Evolutionary conservation across 2,329 filamentous ascomycete species (phyloP).

Genomic region (Aspergillus sp.): DNA sequence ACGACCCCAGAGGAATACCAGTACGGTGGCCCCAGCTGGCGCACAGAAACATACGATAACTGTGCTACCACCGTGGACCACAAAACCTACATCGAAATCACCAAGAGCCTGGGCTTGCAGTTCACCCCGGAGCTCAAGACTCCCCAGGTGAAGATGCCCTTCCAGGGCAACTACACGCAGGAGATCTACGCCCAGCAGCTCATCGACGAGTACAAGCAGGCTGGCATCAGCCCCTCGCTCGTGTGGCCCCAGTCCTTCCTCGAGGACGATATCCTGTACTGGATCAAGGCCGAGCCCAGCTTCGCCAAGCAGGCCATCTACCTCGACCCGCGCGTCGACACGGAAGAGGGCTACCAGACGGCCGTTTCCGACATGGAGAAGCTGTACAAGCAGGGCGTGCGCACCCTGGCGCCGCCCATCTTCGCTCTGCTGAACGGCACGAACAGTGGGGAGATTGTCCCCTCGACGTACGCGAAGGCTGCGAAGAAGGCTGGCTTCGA

Average conservation of each 20-base stretch:
- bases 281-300: slow-evolving; percentile 17
- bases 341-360: slow-evolving; percentile 10
- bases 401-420: slow-evolving; percentile 19
- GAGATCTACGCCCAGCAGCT: slow-evolving; percentile 21
- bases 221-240: slow-evolving; percentile 15
- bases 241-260: slow-evolving; percentile 24
- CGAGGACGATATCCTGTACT: slow-evolving; percentile 20
- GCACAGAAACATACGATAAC: slow-evolving; percentile 17
- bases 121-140: slow-evolving; percentile 22
- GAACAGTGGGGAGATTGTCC: slow-evolving; percentile 16
- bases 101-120: slow-evolving; percentile 17
- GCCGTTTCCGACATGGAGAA: slow-evolving; percentile 14
- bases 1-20: slow-evolving; percentile 21
- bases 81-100: slow-evolving; percentile 18
- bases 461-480: slow-evolving; percentile 17
- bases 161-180: slow-evolving; percentile 20
- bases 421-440: slow-evolving; percentile 19
- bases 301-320: slow-evolving; percentile 21
- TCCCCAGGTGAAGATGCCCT: slow-evolving; percentile 17
- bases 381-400: slow-evolving; percentile 15
- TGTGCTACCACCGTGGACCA: slow-evolving; percentile 19
- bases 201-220: slow-evolving; percentile 20
- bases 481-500: slow-evolving; percentile 17
- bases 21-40: slow-evolving; percentile 18
- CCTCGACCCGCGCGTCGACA: slow-evolving; percentile 20